Evolutionary conservation across 257 asterid genomes (phyloP).

Genomic region (Nicotiana benthamiana): DNA sequence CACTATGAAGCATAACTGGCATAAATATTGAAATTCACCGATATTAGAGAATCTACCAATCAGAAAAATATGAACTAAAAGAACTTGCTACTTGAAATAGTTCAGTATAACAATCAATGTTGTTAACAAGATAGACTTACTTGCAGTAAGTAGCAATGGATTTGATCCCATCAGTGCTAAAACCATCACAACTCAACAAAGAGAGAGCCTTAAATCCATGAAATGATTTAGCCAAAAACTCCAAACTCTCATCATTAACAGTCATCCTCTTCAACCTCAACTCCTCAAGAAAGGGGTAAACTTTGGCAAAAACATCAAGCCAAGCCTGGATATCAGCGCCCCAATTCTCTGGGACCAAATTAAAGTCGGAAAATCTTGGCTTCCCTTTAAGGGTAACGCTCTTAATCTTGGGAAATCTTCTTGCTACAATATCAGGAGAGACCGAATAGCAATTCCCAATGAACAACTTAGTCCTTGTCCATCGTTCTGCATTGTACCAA

Average conservation of each 20-base stretch:
- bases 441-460: constrained; percentile 83
- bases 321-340: constrained; percentile 72
- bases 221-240: constrained; percentile 64
- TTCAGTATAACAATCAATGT: not conserved
- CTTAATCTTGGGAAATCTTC: constrained; percentile 62
- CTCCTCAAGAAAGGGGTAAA: constrained; percentile 75
- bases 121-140: constrained; percentile 20
- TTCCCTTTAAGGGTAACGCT: constrained; percentile 66
- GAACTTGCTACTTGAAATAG: not conserved
- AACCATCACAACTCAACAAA: constrained; percentile 78
- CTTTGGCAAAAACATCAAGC: constrained; percentile 60
- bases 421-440: constrained; percentile 65
- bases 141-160: constrained; percentile 69
- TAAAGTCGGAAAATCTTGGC: constrained; percentile 80
- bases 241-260: constrained; percentile 67
- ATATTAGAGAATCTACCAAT: not conserved
- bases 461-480: constrained; percentile 68
- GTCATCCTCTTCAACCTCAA: constrained; percentile 77
- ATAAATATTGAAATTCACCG: not conserved
- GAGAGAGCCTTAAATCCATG: constrained; percentile 61
- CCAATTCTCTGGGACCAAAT: constrained; percentile 66
- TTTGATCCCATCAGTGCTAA: constrained; percentile 61
- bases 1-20: not conserved
- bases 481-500: constrained; percentile 81
- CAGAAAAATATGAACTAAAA: not conserved